These are phyloP conservation scores for Paraphoma sp. DNA, from an alignment of 2,329 filamentous ascomycete species.

Conservation along the genomic window DNA sequence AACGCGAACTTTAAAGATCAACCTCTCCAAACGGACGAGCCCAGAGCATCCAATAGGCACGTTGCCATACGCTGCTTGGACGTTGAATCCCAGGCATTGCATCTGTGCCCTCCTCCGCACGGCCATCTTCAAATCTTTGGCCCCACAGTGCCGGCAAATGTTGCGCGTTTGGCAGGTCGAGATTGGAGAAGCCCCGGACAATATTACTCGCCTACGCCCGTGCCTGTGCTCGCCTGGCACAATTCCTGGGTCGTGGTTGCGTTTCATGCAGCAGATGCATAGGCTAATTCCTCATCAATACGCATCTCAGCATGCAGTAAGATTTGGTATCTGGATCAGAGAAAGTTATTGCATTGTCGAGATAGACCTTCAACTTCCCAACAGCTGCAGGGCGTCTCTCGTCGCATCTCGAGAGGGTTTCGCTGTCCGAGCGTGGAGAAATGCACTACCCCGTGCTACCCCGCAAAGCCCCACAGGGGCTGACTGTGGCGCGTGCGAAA, in stretches of 20 bases:
- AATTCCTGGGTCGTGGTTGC: neutral
- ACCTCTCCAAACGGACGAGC: neutral
- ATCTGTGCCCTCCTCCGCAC: constrained; percentile 18
- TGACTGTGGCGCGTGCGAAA: neutral
- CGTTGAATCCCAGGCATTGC: constrained; percentile 7
- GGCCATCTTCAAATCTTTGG: constrained; percentile 6
- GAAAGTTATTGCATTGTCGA: neutral
- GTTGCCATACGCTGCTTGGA: constrained; percentile 8
- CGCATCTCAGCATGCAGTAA: neutral
- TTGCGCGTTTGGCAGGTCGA: constrained; percentile 3
- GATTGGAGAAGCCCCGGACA: constrained; percentile 14
- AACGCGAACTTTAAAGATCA: constrained; percentile 13
- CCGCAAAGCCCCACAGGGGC: constrained; percentile 10
- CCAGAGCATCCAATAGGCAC: constrained; percentile 1
- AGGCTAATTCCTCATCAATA: neutral
- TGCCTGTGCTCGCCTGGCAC: neutral
- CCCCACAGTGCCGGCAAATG: constrained; percentile 20
- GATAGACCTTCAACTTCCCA: neutral
- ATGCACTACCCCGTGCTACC: constrained; percentile 2
- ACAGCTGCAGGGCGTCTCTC: neutral
- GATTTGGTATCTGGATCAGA: neutral
- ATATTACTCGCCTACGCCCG: constrained; percentile 4
- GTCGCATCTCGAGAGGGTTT: neutral
- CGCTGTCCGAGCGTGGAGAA: constrained; percentile 4
- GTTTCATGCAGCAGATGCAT: constrained; percentile 2